Evolutionary conservation across 139 green algal species (phyloP), one percentile per base, ranked within the genome.

Genomic region (Gonium pectorale): DNA sequence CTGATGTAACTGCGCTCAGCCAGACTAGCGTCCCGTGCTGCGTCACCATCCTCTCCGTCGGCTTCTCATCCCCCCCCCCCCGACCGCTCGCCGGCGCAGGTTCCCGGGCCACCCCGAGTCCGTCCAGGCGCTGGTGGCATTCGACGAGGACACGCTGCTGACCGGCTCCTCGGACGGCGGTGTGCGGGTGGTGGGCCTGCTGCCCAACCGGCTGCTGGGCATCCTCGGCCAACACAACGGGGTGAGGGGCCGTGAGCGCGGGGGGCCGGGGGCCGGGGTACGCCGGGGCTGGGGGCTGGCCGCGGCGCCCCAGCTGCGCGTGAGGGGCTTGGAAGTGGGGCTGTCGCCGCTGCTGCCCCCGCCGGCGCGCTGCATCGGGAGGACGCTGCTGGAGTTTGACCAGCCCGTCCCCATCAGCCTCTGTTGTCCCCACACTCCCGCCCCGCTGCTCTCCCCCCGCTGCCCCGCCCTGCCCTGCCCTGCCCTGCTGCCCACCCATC

Each of bases 141-240:
- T 93, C 54, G 96, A 98, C 68, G 95, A 98, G 19, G 93, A 97
- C 81, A 98, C 92, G 6, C 5, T 99, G 19, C 81, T 99, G 26
- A 98, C 96, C 0, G 97, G 95, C 60, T 94, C 86, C 79, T 92
- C 86, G 35, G 97, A 99, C 87, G 97, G 97, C 8, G 75, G 95
- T 19, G 93, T 99, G 60, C 92, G 97, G 26, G 87, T 98, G 11
- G 40, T 98, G 17, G 90, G 67, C 80, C 86, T 98, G 70, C 91
- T 94, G 72, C 94, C 94, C 52, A 97, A 98, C 88, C 93, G 90
- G 73, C 95, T 99, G 89, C 81, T 99, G 74, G 97, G 94, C 6
- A 89, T 99, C 21, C 71, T 99, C 40, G 97, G 97, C 0, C 92
- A 95, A 68, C 94, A 98, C 81, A 85, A 84, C n/a, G 94, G 31